Conservation (phyloP, 129 eudicot genomes). For the Glebionis coronaria region DNA sequence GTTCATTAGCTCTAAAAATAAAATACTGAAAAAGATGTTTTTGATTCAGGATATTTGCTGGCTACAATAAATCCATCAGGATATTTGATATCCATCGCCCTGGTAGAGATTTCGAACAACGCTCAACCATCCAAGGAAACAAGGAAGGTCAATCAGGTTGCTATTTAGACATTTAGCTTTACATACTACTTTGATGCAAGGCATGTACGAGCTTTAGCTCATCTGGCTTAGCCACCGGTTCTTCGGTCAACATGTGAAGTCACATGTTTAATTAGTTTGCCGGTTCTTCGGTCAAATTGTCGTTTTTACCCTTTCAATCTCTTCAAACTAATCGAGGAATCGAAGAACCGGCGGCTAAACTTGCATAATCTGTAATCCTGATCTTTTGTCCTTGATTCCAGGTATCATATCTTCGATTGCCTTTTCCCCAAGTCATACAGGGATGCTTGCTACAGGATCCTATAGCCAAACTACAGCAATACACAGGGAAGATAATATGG, state of each 20-base stretch:
- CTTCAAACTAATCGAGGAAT: no score
- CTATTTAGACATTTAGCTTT: neutral
- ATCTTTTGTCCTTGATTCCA: constrained; percentile 22
- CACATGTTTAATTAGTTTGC: no score
- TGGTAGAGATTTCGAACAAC: constrained; percentile 86
- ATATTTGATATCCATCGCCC: constrained; percentile 93
- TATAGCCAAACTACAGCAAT: constrained; percentile 88
- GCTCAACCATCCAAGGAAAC: constrained; percentile 71
- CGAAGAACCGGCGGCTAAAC: no score
- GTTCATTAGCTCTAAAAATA: neutral
- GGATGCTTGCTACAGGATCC: constrained; percentile 91
- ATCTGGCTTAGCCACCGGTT: no score
- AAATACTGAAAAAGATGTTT: constrained; percentile 6
- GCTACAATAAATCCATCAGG: constrained; percentile 82
- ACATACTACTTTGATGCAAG: neutral
- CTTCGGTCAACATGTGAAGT: no score
- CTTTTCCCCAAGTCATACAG: constrained; percentile 72
- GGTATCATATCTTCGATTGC: constrained; percentile 95
- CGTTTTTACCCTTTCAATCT: no score
- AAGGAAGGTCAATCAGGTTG: constrained; percentile 96
- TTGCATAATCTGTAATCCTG: neutral
- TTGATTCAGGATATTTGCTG: constrained; percentile 79
- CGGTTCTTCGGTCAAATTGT: no score
- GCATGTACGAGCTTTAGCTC: no score
- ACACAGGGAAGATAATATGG: constrained; percentile 94